A percentile compares a stretch with the other conserved stretches of the same genome.
These are phyloP conservation scores for Theobroma grandiflorum DNA, from an alignment of 441 rosid genomes.

Conservation along the genomic window DNA sequence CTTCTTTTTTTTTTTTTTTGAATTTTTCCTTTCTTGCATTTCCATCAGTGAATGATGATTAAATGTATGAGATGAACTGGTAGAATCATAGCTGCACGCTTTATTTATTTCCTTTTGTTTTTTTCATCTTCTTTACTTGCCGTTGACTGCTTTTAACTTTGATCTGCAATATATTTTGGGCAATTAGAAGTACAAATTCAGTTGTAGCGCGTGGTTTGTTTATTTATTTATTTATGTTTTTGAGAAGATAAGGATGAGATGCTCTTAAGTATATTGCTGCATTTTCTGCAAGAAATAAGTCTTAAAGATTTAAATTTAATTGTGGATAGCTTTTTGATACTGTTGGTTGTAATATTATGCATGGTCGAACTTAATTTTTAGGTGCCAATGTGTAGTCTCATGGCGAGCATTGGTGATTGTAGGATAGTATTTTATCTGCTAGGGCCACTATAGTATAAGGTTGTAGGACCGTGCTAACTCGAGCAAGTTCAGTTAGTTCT, in stretches of 20 bases:
- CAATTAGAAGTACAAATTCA: slow-evolving; percentile 24
- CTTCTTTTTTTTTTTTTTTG: not conserved
- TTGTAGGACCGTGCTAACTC: not conserved
- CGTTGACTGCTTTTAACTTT: slow-evolving; percentile 39
- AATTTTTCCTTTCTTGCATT: not conserved
- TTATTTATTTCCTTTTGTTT: slow-evolving; percentile 30
- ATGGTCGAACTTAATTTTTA: slow-evolving; percentile 2
- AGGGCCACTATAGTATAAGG: not conserved
- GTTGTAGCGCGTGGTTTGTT: not conserved
- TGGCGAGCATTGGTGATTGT: slow-evolving; percentile 12
- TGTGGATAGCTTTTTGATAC: not conserved
- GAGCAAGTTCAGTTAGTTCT: slow-evolving; percentile 3
- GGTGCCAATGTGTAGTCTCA: slow-evolving; percentile 14
- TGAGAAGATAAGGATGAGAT: not conserved
- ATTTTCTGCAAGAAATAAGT: slow-evolving; percentile 6
- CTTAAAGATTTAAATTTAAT: slow-evolving; percentile 20
- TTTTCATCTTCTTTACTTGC: slow-evolving; percentile 2
- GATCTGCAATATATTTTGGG: slow-evolving; percentile 33
- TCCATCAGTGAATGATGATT: slow-evolving; percentile 13
- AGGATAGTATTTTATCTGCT: slow-evolving; percentile 2
- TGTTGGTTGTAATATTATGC: not conserved
- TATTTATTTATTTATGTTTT: slow-evolving; percentile 20
- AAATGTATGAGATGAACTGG: slow-evolving; percentile 11
- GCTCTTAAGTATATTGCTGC: slow-evolving; percentile 23
- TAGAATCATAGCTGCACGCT: slow-evolving; percentile 21